These are phyloP conservation scores for Candida succiphila DNA, from an alignment of 805 yeast genomes.

Conservation along the genomic window DNA sequence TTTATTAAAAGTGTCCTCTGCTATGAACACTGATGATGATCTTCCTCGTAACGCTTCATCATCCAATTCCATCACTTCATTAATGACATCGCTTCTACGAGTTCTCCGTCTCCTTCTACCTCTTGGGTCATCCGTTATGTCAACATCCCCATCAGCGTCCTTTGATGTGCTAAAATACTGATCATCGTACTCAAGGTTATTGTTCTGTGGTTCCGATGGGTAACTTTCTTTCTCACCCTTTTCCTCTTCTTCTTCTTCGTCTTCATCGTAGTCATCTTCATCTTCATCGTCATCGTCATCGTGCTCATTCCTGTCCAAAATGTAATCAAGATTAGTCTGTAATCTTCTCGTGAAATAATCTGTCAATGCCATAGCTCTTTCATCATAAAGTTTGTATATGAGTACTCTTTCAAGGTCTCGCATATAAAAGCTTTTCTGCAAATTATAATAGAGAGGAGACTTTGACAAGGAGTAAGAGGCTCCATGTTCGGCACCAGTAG, in stretches of 20 bases:
- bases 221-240: not conserved
- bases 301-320: not conserved
- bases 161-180: not conserved
- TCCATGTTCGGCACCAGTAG: conserved; percentile 10
- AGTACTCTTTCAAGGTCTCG: conserved; percentile 11
- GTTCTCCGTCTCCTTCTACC: not conserved
- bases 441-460: conserved; percentile 8
- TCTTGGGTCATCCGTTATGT: not conserved
- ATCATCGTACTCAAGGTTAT: not conserved
- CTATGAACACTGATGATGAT: not conserved
- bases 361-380: conserved; percentile 5
- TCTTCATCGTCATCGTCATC: conserved; percentile 10
- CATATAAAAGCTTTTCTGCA: conserved; percentile 6
- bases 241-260: conserved; percentile 6
- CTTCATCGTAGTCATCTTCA: conserved; percentile 2
- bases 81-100: not conserved
- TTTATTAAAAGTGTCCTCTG: not conserved
- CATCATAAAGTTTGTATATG: conserved; percentile 12
- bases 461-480: too few species aligned
- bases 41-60: not conserved
- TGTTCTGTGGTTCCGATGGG: not conserved
- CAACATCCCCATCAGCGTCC: not conserved
- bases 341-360: not conserved
- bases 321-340: conserved; percentile 1
- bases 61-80: not conserved